These are phyloP conservation scores for Hemerocallis citrina DNA, from an alignment of 106 monocot genomes.

Conservation along the genomic window DNA sequence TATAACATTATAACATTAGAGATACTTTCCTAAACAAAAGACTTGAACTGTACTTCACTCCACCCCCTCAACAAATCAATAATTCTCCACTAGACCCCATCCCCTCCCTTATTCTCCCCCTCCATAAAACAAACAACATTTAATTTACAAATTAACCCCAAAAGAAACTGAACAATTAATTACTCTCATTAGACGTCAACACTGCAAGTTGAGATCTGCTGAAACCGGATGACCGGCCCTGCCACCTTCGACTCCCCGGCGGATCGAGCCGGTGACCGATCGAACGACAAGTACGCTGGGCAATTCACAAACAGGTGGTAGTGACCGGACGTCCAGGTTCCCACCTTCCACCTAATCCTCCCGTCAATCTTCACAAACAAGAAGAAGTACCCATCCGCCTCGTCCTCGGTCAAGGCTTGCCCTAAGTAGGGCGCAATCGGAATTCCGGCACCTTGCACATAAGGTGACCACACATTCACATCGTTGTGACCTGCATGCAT, in stretches of 20 bases:
- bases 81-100: no score
- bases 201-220: constrained; percentile 17
- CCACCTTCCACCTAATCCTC: constrained; percentile 27
- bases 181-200: constrained; percentile 16
- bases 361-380: constrained; percentile 21
- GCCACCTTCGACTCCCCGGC: neutral
- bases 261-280: no score
- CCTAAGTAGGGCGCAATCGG: constrained; percentile 12
- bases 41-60: no score
- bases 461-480: constrained; percentile 26
- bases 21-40: no score
- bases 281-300: constrained; percentile 15
- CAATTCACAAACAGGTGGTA: constrained; percentile 25
- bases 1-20: no score
- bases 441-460: constrained; percentile 9
- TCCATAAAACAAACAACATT: no score
- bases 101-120: no score
- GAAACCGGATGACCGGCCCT: constrained; percentile 9
- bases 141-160: no score
- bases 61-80: no score
- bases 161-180: no score
- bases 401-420: constrained; percentile 9
- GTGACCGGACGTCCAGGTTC: constrained; percentile 26
- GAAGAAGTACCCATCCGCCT: constrained; percentile 11
- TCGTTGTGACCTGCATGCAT: constrained; percentile 35